phyloP scores from a whole-genome alignment of 2,329 filamentous ascomycete genomes.

The Paraphoma sp. region DNA sequence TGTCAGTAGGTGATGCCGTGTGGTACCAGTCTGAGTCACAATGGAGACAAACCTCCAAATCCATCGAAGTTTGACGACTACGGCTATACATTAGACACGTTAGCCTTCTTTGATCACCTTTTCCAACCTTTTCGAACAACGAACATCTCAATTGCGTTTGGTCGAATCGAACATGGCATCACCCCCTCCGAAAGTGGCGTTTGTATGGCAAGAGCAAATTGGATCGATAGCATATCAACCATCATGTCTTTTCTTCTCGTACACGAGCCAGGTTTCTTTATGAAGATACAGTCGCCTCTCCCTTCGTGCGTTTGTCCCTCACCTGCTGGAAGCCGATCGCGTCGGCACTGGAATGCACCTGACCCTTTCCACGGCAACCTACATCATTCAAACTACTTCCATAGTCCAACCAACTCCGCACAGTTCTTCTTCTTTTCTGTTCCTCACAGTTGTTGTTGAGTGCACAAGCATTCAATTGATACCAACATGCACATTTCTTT shows the following conservation, averaged over 20 bases:
- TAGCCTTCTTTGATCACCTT: no score
- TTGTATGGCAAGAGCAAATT: no score
- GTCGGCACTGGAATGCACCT: constrained; percentile 6
- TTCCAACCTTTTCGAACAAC: no score
- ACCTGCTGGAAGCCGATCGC: neutral
- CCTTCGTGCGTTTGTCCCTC: neutral
- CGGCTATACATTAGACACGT: neutral
- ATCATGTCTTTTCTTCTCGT: no score
- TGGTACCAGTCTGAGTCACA: neutral
- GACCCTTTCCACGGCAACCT: constrained; percentile 7
- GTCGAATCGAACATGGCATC: no score
- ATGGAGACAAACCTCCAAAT: neutral
- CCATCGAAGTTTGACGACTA: neutral
- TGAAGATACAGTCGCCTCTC: no score
- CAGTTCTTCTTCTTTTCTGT: neutral
- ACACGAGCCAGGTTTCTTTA: no score
- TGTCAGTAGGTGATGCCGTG: constrained; percentile 16
- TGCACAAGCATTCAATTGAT: neutral
- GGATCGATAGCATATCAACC: no score
- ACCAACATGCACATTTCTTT: constrained; percentile 30
- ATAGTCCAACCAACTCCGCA: neutral
- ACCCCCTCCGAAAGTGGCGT: no score
- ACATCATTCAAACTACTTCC: neutral
- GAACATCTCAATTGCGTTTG: no score
- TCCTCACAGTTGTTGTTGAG: neutral